phyloP scores from a whole-genome alignment of 495 filamentous ascomycete species.

The Annulohypoxylon moriforme region DNA sequence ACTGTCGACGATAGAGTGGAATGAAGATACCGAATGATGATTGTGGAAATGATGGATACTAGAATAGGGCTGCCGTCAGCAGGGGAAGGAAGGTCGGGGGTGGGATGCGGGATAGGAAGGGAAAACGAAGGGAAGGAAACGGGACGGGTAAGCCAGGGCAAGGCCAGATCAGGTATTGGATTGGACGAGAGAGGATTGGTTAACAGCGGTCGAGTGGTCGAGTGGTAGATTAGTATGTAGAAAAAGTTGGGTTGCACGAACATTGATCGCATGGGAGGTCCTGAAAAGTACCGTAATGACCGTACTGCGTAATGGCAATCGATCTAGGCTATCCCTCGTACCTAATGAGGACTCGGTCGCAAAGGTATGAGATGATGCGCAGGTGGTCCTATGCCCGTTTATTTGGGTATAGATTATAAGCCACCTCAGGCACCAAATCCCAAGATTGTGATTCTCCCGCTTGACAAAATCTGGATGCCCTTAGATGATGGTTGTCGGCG shows the following conservation, averaged over 20 bases:
- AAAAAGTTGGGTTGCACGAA: constrained; percentile 43
- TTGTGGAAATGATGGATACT: constrained; percentile 35
- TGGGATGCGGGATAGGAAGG: constrained; percentile 33
- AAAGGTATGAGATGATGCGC: constrained; percentile 38
- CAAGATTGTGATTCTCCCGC: constrained; percentile 1
- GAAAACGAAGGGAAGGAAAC: constrained; percentile 19
- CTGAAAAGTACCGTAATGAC: not conserved
- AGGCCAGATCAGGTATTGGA: constrained; percentile 17
- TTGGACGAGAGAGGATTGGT: constrained; percentile 30
- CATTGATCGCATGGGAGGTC: constrained; percentile 25
- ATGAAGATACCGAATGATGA: constrained; percentile 29
- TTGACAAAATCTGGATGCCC: constrained; percentile 7
- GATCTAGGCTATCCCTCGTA: not conserved
- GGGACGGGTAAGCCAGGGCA: constrained; percentile 25
- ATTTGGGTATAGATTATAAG: constrained; percentile 28
- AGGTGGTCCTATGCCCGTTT: constrained; percentile 15
- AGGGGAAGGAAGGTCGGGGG: constrained; percentile 31
- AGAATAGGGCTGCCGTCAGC: constrained; percentile 46
- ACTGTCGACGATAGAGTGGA: constrained; percentile 19
- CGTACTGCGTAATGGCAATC: constrained; percentile 12
- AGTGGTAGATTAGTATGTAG: constrained; percentile 8
- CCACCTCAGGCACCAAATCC: constrained; percentile 36
- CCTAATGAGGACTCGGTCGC: constrained; percentile 36
- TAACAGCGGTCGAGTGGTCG: constrained; percentile 5
- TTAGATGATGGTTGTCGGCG: constrained; percentile 9